These are phyloP conservation scores for Wickerhamiella kazuoi DNA, from an alignment of 805 yeast genomes.

Conservation along the genomic window DNA sequence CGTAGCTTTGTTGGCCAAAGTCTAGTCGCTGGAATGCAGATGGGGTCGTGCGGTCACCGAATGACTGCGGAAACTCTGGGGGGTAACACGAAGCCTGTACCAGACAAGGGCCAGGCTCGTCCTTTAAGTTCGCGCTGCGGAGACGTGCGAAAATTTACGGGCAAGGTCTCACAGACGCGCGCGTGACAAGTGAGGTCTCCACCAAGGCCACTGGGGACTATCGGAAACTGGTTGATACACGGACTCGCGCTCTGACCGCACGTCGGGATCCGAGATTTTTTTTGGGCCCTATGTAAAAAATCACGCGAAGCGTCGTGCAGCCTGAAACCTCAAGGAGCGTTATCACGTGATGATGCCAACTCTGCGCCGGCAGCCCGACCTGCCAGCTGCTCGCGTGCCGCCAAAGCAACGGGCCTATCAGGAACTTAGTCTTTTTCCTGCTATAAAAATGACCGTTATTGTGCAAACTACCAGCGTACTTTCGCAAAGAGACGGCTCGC, in stretches of 20 bases:
- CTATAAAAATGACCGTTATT: too few relatives aligned
- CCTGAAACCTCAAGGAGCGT: background rate
- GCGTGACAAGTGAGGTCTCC: background rate
- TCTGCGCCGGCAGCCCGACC: too few relatives aligned
- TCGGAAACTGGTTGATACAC: background rate
- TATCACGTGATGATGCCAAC: background rate
- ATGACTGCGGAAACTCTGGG: background rate
- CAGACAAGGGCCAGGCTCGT: background rate
- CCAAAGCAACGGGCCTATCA: too few relatives aligned
- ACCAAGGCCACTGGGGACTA: background rate
- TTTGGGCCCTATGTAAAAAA: background rate
- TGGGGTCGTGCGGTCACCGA: background rate
- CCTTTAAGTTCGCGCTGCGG: background rate
- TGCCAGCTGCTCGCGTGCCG: too few relatives aligned
- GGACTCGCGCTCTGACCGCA: background rate
- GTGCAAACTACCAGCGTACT: too few relatives aligned
- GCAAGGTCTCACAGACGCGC: background rate
- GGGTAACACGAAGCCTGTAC: background rate
- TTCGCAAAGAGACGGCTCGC: too few relatives aligned
- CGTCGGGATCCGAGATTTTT: background rate
- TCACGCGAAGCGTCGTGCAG: slow-evolving; percentile 1
- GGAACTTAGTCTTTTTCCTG: too few relatives aligned
- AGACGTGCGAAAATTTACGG: background rate
- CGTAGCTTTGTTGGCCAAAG: background rate
- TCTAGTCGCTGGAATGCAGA: background rate